Evolutionary conservation across 2,329 filamentous ascomycete species (phyloP).

Genomic region (Aspergillus pseudotamarii): DNA sequence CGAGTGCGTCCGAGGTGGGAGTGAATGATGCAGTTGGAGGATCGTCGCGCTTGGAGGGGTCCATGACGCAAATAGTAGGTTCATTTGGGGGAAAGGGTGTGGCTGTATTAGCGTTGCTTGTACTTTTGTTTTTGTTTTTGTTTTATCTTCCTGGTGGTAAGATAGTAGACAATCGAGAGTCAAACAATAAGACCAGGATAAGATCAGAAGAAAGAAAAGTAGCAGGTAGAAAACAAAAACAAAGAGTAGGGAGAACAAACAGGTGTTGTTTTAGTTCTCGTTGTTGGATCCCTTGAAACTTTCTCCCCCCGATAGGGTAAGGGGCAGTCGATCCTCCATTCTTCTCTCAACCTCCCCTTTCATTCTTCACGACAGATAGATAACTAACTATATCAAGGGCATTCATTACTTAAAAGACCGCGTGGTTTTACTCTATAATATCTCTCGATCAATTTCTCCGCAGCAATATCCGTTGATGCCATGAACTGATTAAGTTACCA

Average conservation of each 20-base stretch:
- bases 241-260: constrained; percentile 17
- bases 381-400: too few species aligned
- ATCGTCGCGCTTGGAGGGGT: constrained; percentile 33
- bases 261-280: not conserved
- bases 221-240: not conserved
- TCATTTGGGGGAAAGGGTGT: constrained; percentile 15
- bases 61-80: constrained; percentile 30
- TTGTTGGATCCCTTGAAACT: not conserved
- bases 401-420: too few species aligned
- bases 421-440: not conserved
- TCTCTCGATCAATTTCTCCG: not conserved
- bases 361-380: not conserved
- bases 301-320: constrained; percentile 7
- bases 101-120: not conserved
- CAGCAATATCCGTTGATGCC: not conserved
- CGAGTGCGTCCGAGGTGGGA: constrained; percentile 20
- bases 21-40: constrained; percentile 22
- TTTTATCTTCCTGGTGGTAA: not conserved
- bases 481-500: not conserved
- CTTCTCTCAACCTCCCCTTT: constrained; percentile 7
- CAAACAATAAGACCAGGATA: not conserved
- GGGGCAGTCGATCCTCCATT: constrained; percentile 21
- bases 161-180: not conserved
- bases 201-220: not conserved
- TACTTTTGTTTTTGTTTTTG: too few species aligned